Evolutionary conservation across 441 rosid genomes (phyloP).

Genomic region (Euphorbia celastroides): DNA sequence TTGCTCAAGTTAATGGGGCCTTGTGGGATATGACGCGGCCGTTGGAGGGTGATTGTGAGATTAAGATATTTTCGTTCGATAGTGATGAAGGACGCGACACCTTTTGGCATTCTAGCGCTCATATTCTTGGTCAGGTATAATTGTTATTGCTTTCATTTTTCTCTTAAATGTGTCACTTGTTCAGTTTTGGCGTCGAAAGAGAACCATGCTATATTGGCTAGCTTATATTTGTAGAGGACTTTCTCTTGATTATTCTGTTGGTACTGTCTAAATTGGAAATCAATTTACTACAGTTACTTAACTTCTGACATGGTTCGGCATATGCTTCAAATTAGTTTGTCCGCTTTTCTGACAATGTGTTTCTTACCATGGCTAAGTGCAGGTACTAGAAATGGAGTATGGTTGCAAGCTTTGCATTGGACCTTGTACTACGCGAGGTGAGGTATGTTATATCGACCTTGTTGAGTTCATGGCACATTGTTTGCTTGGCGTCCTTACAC

Average conservation of each 20-base stretch:
- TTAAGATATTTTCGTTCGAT: conserved; percentile 68
- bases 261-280: neutral
- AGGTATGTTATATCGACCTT: conserved; percentile 39
- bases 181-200: neutral
- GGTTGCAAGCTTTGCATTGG: conserved; percentile 97
- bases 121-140: conserved; percentile 92
- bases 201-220: neutral
- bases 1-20: conserved; percentile 65
- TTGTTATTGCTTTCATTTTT: neutral
- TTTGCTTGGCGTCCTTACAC: neutral
- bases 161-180: neutral
- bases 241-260: neutral
- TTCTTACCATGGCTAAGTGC: conserved; percentile 22
- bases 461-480: neutral
- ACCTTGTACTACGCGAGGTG: conserved; percentile 97
- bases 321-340: neutral
- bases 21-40: conserved; percentile 91
- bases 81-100: conserved; percentile 88
- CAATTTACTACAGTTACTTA: neutral
- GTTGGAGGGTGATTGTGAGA: conserved; percentile 71
- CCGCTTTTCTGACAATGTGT: conserved; percentile 5
- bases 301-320: neutral
- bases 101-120: conserved; percentile 98
- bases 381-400: conserved; percentile 79
- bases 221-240: neutral